A percentile compares a stretch with the other conserved stretches of the same genome.
Conservation (phyloP, 129 eudicot species). For the Lonicera japonica region DNA sequence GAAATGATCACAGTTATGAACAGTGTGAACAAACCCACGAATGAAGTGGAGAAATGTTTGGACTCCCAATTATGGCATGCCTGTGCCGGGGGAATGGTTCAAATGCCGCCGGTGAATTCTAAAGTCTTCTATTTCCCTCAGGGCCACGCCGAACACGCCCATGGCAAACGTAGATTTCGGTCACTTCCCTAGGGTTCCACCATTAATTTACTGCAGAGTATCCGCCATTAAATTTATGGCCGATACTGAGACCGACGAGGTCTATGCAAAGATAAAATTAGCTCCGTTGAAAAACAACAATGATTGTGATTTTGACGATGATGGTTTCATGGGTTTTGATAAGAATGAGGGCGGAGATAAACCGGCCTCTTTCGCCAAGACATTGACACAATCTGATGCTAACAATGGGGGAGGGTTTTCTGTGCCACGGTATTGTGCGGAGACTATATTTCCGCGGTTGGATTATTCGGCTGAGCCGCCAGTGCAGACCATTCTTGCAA, state of each 20-base stretch:
- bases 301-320: constrained; percentile 36
- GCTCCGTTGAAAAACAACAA: constrained; percentile 39
- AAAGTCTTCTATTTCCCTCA: constrained; percentile 75
- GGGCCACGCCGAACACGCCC: constrained; percentile 83
- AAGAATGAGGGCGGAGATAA: constrained; percentile 44
- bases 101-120: constrained; percentile 72
- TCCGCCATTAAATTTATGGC: constrained; percentile 68
- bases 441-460: constrained; percentile 76
- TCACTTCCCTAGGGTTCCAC: constrained; percentile 36
- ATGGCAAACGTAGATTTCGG: constrained; percentile 39
- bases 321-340: constrained; percentile 38
- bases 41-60: constrained; percentile 52
- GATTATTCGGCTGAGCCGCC: constrained; percentile 92
- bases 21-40: constrained; percentile 48
- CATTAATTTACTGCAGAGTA: constrained; percentile 49
- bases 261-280: constrained; percentile 57
- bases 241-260: constrained; percentile 75
- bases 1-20: constrained; percentile 62
- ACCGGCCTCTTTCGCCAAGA: constrained; percentile 75
- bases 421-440: constrained; percentile 87
- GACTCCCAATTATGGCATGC: constrained; percentile 95
- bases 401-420: constrained; percentile 96
- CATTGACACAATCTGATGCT: constrained; percentile 91
- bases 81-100: constrained; percentile 95
- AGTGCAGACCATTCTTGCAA: constrained; percentile 72